Evolutionary conservation across 1,139 yeast species (phyloP), one percentile per base, ranked within the genome.

Genomic region (Saccharomyces hybrid): DNA sequence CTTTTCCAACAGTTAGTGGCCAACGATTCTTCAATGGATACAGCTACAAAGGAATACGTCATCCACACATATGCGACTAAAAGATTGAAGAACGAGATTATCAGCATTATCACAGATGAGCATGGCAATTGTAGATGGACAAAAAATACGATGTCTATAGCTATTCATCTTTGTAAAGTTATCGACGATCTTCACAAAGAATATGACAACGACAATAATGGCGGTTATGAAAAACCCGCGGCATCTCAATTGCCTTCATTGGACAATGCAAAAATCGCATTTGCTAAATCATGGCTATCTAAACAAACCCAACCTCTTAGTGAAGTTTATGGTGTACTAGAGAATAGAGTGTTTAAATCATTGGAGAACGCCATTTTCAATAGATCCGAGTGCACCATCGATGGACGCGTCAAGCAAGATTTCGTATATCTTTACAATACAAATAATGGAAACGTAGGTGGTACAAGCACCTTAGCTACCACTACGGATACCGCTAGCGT

Each of bases 101-200:
- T 87, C 58, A 87, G 93, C 29, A 87, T 89, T 54, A 89, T 88
- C 25, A 82, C 90, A 51, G 96, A 88, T 72, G 88, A 86, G 57
- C 86, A 84, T 65, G 96, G 96, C 2, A 88, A 86, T 67, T 82
- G 88, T 58, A 87, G 89, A 73, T 89, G 97, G 96, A 88, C 96
- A 0, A 82, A 88, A 66, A 88, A 89, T 68, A 81, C 88, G 38
- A 79, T 83, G 58, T 77, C 86, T 29, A 80, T 89, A 58, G 81
- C 93, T 5, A 77, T 89, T 56, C 95, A 88, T 66, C 71, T 88
- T 52, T 82, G 85, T 51, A 81, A 81, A 57, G 69, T 65, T 11
- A 68, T 70, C 44, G 60, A 60, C 38, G 75, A 60, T 64, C 68
- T 54, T 60, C 67, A 60, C 47, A 53, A 32, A 16, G 63, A 62